Base-by-base conservation (phyloP, 2,329 filamentous ascomycete genomes). In the Didymella arachidicola region DNA sequence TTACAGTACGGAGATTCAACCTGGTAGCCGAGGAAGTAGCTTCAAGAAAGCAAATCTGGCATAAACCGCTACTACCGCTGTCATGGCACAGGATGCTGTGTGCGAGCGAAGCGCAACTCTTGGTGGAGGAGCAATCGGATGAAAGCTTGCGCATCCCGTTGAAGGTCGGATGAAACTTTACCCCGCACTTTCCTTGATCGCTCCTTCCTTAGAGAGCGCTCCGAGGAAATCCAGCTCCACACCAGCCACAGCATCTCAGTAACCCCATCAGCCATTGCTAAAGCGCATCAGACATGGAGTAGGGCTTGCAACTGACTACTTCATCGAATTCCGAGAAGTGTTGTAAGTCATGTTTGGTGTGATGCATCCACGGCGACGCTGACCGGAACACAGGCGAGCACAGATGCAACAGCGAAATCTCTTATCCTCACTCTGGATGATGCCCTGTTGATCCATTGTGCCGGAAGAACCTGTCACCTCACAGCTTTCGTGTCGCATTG, bases 321-420 rank as follows among this genome's bases (percentile, higher is more conserved):
- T 19, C 0, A 22, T 38, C 30, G 30, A 34, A 2, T 25, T 30
- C 6, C 7, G 32, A 45, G 49, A 27, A n/a, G 19, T 32, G 39
- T 19, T 45, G 56, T 49, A 45, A 11, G 45, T 53, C 49, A 32
- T 4, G 30, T 7, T 25, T 25, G 5, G 11, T 10, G 29, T 10
- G 29, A 12, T 34, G 10, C 16, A 7, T n/a, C 19, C 3, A 47
- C n/a, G 32, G 32, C 34, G 38, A 45, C 22, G 51, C 56, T 59
- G 46, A 54, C 27, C 44, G 39, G 41, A 27, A 50, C 14, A 27
- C 45, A 59, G 50, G 19, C 32, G 39, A 50, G 56, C 46, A 54
- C 50, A 59, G 56, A 59, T 59, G 56, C 57, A 48, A 55, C 57
- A 43, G 57, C 57, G 57, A 60, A 60, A 60, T 55, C 57, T 60